Conservation (phyloP, 208 protist species). For the Angomonas ambiguus region DNA sequence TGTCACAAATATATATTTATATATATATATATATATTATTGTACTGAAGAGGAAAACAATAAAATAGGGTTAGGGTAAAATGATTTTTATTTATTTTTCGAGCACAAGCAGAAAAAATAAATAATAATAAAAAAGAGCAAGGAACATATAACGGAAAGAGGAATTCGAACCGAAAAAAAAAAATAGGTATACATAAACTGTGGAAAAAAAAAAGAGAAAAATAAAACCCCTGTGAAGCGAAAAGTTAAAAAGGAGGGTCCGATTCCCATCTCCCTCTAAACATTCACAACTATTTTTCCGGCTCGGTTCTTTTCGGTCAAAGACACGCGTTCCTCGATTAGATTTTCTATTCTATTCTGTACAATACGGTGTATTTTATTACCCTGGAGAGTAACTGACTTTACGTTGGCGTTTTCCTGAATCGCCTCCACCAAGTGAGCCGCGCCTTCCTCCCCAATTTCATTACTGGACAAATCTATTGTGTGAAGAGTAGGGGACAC, state of each 20-base stretch:
- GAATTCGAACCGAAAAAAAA: background rate
- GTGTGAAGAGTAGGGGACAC: conserved; percentile 55
- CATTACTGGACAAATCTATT: conserved; percentile 71
- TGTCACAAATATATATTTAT: no score
- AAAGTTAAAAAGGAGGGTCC: background rate
- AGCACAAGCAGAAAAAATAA: background rate
- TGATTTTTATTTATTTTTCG: no score
- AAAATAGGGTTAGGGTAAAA: no score
- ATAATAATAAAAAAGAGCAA: conserved; percentile 6
- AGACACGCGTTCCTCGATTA: conserved; percentile 78
- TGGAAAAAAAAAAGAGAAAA: background rate
- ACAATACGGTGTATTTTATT: conserved; percentile 78
- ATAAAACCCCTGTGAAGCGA: background rate
- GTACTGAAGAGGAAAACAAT: no score
- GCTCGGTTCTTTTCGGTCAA: conserved; percentile 46
- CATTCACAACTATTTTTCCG: conserved; percentile 11
- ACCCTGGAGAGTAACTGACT: conserved; percentile 62
- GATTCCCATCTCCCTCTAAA: no score
- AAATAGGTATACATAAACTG: no score
- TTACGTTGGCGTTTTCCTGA: conserved; percentile 59
- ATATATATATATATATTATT: no score
- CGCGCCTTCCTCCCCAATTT: conserved; percentile 65
- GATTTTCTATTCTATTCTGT: conserved; percentile 76
- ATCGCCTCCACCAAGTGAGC: conserved; percentile 68
- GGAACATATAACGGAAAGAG: background rate